These are phyloP conservation scores for Botrytis fabae DNA, from an alignment of 2,329 filamentous ascomycete species.

Conservation along the genomic window DNA sequence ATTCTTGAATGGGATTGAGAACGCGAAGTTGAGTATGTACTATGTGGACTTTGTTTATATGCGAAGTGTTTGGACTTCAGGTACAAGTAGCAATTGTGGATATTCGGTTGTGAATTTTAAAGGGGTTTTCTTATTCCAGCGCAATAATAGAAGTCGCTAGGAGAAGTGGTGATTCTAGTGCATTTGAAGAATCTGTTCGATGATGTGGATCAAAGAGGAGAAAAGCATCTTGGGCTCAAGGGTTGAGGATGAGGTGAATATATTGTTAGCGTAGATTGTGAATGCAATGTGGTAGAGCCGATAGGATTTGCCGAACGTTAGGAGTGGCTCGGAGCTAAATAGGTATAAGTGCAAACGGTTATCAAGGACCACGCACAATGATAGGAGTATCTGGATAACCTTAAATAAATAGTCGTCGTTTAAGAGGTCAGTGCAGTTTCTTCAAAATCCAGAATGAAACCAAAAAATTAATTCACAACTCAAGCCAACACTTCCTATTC, in stretches of 20 bases:
- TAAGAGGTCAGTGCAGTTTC: not conserved
- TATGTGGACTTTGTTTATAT: rapidly evolving
- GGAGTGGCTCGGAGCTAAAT: not conserved
- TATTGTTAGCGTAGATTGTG: not conserved
- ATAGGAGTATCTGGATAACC: not conserved
- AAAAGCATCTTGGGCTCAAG: not conserved
- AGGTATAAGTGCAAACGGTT: not conserved
- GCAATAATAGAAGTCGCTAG: not conserved
- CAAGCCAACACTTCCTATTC: not conserved
- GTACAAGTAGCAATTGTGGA: not conserved
- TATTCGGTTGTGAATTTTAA: rapidly evolving
- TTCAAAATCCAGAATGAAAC: not conserved
- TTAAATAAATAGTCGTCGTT: not conserved
- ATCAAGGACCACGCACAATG: not conserved
- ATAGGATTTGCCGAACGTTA: not conserved
- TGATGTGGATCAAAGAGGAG: not conserved
- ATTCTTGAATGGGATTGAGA: not conserved
- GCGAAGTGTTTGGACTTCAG: not conserved
- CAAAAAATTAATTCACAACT: not conserved
- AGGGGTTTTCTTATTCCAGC: too few species aligned
- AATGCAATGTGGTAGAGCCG: not conserved
- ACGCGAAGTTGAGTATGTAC: not conserved
- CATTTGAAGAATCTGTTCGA: not conserved
- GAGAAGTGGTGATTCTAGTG: not conserved
- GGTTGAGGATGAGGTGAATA: not conserved